Evolutionary conservation across 1,284 basidiomycete species (phyloP), one percentile per base, ranked within the genome.

Genomic region (Cutaneotrichosporon cavernicola): DNA sequence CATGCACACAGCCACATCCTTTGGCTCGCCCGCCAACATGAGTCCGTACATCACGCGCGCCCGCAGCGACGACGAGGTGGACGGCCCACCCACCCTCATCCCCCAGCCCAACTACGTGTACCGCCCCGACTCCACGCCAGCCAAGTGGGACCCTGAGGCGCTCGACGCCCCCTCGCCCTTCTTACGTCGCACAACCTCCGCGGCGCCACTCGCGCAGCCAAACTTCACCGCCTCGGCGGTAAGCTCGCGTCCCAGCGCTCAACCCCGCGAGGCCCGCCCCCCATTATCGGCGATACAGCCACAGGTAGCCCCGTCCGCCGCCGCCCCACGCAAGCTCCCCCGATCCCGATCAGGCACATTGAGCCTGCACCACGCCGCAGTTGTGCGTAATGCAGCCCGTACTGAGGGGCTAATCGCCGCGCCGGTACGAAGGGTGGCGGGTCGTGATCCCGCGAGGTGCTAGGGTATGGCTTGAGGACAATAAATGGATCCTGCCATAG

Each of bases 141-240:
- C 76, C 11, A 78, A 77, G 63, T 80, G 77, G 76, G 46, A 65
- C 9, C 38, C 68, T 9, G 76, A 78, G 16, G 76, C 77, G 63
- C 73, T 74, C 6, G 78, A 80, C 49, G 63, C 74, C 9, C 78
- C 78, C 6, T 71, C 68, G 0, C 78, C 78, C 0, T 80, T 80
- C 71, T 36, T 80, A 9, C 63, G 70, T 0, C 65, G 74, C 21
- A 52, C 53, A 22, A 49, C 26, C 34, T 32, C 30, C 34, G 31
- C 40, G 58, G 49, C 34, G 16, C 13, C 58, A 32, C 55, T 38
- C 30, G 31, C 34, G 30, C 34, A 47, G 46, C 58, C 47, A 10
- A 38, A 26, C 47, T 38, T 47, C 11, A 10, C 32, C 22, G 21
- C n/a, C 49, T 16, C 13, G 22, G 58, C 47, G 13, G 34, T 51